Percentiles rank a stretch among this genome's conserved stretches.
These are phyloP conservation scores for Oryza longistaminata DNA, from an alignment of 176 grass and related monocot genomes.

Conservation along the genomic window DNA sequence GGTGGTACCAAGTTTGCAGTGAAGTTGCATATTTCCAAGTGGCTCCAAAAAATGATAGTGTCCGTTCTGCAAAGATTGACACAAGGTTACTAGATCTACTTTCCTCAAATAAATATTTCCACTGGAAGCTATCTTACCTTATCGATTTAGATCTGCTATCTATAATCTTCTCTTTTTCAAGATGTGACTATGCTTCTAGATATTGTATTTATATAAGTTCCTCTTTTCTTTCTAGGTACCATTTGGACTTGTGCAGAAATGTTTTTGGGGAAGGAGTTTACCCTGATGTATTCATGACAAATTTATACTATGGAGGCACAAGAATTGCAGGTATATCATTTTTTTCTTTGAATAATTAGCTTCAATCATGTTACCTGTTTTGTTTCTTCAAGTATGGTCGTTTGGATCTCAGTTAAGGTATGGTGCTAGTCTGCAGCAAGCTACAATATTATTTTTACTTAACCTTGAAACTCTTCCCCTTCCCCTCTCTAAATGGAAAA, in stretches of 20 bases:
- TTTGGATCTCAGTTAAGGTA: neutral
- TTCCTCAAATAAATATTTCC: neutral
- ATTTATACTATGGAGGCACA: constrained; percentile 91
- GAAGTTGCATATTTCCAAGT: constrained; percentile 97
- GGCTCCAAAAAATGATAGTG: constrained; percentile 77
- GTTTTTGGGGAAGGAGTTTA: constrained; percentile 92
- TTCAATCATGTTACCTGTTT: neutral
- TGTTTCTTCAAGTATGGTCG: neutral
- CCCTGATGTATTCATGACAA: constrained; percentile 91
- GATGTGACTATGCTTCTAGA: constrained; percentile 14
- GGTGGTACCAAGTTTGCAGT: constrained; percentile 99
- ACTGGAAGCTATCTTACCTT: constrained; percentile 13
- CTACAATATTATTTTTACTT: constrained; percentile 9
- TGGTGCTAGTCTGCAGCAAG: neutral
- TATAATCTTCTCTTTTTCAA: neutral
- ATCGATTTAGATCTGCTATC: neutral
- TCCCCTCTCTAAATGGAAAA: neutral
- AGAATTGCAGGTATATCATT: constrained; percentile 64
- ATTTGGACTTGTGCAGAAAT: constrained; percentile 93
- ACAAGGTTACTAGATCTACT: constrained; percentile 51
- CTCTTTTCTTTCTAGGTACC: constrained; percentile 69
- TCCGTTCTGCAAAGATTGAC: constrained; percentile 83
- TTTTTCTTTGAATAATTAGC: constrained; percentile 11
- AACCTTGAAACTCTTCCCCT: constrained; percentile 12
- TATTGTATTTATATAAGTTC: neutral